Conservation (phyloP, 2,329 filamentous ascomycete genomes). For the Sarocladium strictum region DNA sequence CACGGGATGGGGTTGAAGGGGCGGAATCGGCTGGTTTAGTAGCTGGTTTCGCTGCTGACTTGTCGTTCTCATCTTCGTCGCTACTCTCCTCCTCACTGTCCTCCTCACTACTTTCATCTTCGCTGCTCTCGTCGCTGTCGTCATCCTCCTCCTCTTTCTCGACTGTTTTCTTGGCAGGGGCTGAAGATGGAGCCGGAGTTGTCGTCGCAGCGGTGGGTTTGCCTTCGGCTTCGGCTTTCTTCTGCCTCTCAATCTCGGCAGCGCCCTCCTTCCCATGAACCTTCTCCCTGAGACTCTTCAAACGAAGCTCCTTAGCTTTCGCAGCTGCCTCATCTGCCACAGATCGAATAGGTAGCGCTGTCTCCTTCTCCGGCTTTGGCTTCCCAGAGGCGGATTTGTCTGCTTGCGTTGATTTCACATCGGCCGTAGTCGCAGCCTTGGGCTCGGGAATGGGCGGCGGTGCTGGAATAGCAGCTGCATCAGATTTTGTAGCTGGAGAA, state of each 20-base stretch:
- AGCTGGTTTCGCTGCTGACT: conserved; percentile 15
- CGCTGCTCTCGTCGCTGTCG: conserved; percentile 12
- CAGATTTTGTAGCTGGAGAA: conserved; percentile 16
- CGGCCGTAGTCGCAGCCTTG: conserved; percentile 11
- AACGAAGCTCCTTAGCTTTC: conserved; percentile 55
- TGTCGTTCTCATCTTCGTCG: conserved; percentile 11
- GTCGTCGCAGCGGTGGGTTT: conserved; percentile 8
- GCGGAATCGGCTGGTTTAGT: conserved; percentile 15
- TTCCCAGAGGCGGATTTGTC: no score
- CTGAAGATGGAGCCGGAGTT: conserved; percentile 7
- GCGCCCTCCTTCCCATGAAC: conserved; percentile 40
- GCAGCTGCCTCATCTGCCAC: conserved; percentile 60
- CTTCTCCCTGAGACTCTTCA: conserved; percentile 48
- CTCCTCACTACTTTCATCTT: conserved; percentile 11
- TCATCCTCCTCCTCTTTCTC: conserved; percentile 13
- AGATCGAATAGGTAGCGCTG: conserved; percentile 40
- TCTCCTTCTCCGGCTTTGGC: conserved; percentile 20
- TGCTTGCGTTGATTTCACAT: conserved; percentile 14
- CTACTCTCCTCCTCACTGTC: conserved; percentile 9
- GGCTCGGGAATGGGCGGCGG: conserved; percentile 19
- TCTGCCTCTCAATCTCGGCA: conserved; percentile 14
- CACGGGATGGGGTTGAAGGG: background rate
- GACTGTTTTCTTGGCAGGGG: background rate
- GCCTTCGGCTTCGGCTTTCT: conserved; percentile 14
- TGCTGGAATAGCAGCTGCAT: conserved; percentile 18